Base-by-base conservation (phyloP, 192 early-diverging fungal species). In the Rhizophlyctis rosea region DNA sequence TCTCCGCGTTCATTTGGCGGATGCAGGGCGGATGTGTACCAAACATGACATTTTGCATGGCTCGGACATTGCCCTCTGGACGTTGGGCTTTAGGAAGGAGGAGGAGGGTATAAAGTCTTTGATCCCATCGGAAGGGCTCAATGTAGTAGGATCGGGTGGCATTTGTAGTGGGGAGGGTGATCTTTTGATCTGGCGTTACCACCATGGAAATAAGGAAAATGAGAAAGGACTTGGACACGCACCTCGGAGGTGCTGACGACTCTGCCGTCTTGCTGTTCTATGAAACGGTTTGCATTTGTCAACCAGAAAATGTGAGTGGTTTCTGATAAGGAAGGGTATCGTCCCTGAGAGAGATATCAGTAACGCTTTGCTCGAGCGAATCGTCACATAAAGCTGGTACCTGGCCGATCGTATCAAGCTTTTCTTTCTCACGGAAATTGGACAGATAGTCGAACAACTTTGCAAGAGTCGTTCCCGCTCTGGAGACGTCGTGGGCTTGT, bases 71-170 rank as follows among this genome's bases (percentile, higher is more conserved):
- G 36, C 62, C 75, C 16, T 54, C 24, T 9, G 52, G 34, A n/a
- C 18, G 34, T 50, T 72, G 67, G n/a, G 61, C 70, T 9, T 67
- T 58, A 21, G 81, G 81, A 56, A 83, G 73, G 24, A 91, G 64
- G 44, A 88, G 69, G 31, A 93, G 73, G 2, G 89, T 82, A 39
- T 75, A 81, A 32, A 93, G 64, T 1, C 85, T 69, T 57, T 93
- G 90, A 56, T 93, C 89, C 91, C 91, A 93, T 25, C 91, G 73
- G 35, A 91, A 91, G 34, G 91, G 91, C 73, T 93, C 90, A 4
- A 76, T 58, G 59, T 87, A 90, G 13, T n/a, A n/a, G n/a, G n/a
- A n/a, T n/a, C n/a, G n/a, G n/a, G n/a, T n/a, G n/a, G n/a, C n/a
- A n/a, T n/a, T n/a, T n/a, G n/a, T n/a, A n/a, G n/a, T n/a, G n/a